These are phyloP conservation scores for Tetracladium maxilliforme DNA, from an alignment of 2,329 filamentous ascomycete genomes.

Conservation along the genomic window DNA sequence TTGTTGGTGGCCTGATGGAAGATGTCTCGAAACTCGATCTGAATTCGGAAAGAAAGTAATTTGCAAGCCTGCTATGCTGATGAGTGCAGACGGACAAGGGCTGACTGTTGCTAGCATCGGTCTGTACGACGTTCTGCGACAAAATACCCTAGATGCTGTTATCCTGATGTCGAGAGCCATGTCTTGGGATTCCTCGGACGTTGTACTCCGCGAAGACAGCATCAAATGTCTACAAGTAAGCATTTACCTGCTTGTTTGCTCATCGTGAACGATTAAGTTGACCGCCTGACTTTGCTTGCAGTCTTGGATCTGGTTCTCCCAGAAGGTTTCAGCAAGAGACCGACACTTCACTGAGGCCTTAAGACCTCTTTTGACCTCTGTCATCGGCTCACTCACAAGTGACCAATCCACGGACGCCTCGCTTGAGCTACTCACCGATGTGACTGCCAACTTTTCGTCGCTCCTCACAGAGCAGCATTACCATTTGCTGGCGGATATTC, in stretches of 20 bases:
- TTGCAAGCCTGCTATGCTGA: too few species aligned
- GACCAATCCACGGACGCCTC: conserved; percentile 43
- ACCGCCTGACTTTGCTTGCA: conserved; percentile 14
- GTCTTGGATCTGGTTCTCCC: conserved; percentile 64
- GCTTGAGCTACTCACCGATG: conserved; percentile 49
- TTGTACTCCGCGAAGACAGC: conserved; percentile 37
- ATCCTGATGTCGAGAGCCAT: too few species aligned
- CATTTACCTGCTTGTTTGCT: conserved; percentile 2
- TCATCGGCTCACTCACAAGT: conserved; percentile 44
- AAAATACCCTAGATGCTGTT: too few species aligned
- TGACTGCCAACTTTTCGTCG: conserved; percentile 47
- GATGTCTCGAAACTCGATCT: too few species aligned
- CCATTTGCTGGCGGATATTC: conserved; percentile 37
- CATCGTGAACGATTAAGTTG: conserved; percentile 2
- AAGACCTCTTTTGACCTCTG: conserved; percentile 40
- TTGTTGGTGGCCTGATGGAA: too few species aligned
- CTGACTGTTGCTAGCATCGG: too few species aligned
- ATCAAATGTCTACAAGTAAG: conserved; percentile 46
- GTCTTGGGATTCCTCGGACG: too few species aligned
- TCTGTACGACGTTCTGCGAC: too few species aligned
- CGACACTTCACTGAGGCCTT: conserved; percentile 43
- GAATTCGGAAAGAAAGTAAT: too few species aligned
- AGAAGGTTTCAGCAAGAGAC: conserved; percentile 43
- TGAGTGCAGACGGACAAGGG: too few species aligned
- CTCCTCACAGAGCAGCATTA: conserved; percentile 48